Evolutionary conservation across 169 alveolate genomes (phyloP), one percentile per base, ranked within the genome.

Genomic region (Plasmodium coatneyi): DNA sequence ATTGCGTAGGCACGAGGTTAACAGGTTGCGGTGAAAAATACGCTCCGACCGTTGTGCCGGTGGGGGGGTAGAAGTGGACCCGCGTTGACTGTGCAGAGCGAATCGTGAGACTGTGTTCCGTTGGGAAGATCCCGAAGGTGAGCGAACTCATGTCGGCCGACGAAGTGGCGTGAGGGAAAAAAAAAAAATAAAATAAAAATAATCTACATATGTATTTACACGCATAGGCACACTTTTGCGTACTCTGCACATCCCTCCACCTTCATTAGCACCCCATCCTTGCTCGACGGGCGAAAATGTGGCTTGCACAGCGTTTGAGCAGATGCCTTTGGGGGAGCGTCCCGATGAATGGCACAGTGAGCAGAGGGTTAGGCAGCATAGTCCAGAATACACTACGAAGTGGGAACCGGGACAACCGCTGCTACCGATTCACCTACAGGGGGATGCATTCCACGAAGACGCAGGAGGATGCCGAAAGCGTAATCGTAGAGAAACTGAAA

Each of bases 391-490:
- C 22, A 74, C 25, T 46, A 19, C 16, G 43, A 0, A 80, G 36
- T 10, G 7, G 19, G 25, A 79, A 34, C 46, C 25, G n/a, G 9
- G 46, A 43, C 5, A 36, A 7, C 10, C 25, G 46, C 1, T 36
- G 71, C 71, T 39, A 52, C 22, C 9, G 90, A n/a, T 2, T 30
- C 6, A 14, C 22, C 7, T 71, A 3, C 36, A 84, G 36, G 14
- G 71, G 22, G 34, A 60, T 19, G 2, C 34, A 36, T 14, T 79
- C 66, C 25, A 19, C 84, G 19, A 91, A 25, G 74, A 91, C 46
- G 43, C 10, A 66, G 16, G 30, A 16, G 14, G 93, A 87, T 32
- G 34, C 74, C 19, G 92, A 91, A 52, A 80, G 54, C 28, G 32
- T 19, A 32, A 32, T 91, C 2, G 74, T 71, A 32, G 74, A 80